These are phyloP conservation scores for Cardamine occulta DNA, from an alignment of 345 rosid genomes.

Conservation along the genomic window DNA sequence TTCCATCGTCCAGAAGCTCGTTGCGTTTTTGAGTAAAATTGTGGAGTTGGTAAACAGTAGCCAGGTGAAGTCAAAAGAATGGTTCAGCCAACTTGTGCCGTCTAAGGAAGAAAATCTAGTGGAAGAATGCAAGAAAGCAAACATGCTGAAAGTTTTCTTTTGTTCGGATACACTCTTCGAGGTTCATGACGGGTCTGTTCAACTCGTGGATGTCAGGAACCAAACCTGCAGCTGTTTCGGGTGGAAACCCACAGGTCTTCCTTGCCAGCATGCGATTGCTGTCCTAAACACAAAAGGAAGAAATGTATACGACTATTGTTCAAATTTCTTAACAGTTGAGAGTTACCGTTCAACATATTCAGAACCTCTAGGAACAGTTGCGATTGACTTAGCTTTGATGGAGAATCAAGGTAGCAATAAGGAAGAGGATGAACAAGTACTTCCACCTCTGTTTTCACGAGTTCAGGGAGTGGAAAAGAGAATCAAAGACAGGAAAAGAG, in stretches of 20 bases:
- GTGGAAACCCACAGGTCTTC: conserved; percentile 75
- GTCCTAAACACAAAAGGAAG: conserved; percentile 61
- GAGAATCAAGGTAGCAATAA: conserved; percentile 40
- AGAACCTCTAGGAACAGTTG: conserved; percentile 53
- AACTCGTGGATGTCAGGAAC: conserved; percentile 71
- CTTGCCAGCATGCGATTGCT: conserved; percentile 86
- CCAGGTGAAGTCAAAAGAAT: conserved; percentile 50
- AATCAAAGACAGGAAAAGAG: conserved; percentile 49
- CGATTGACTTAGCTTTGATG: conserved; percentile 20
- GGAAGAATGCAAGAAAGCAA: conserved; percentile 62
- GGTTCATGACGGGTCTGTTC: conserved; percentile 73
- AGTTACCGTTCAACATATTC: conserved; percentile 60
- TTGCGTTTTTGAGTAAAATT: conserved; percentile 51
- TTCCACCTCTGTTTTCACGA: conserved; percentile 71
- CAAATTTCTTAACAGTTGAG: conserved; percentile 60
- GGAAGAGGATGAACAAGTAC: conserved; percentile 47
- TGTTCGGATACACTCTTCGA: conserved; percentile 85
- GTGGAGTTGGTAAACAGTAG: conserved; percentile 61
- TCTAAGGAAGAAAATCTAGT: conserved; percentile 62
- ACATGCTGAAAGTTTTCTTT: conserved; percentile 61
- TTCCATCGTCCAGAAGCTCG: conserved; percentile 70
- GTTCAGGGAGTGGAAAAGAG: conserved; percentile 58
- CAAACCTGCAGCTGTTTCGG: conserved; percentile 69
- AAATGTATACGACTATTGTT: conserved; percentile 65
- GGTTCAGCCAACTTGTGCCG: conserved; percentile 76